phyloP scores from a whole-genome alignment of 1,284 basidiomycete species.

The Xerocomus amazonicus region DNA sequence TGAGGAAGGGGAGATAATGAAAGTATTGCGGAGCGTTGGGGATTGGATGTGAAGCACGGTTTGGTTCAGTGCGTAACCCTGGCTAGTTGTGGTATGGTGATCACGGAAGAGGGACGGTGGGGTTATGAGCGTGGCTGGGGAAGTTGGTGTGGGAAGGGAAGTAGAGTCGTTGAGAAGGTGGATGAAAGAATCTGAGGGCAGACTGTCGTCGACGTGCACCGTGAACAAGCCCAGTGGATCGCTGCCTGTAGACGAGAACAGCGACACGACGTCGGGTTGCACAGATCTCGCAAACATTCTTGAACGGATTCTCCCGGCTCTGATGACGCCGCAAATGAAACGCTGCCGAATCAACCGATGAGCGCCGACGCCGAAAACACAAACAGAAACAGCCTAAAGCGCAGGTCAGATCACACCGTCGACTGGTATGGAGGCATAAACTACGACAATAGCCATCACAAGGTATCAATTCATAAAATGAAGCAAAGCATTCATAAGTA shows the following conservation, averaged over 20 bases:
- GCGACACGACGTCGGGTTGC: conserved; percentile 65
- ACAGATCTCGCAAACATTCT: conserved; percentile 50
- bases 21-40: conserved; percentile 65
- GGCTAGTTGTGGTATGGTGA: conserved; percentile 23
- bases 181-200: conserved; percentile 64
- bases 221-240: conserved; percentile 61
- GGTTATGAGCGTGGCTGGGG: conserved; percentile 44
- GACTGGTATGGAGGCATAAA: conserved; percentile 11
- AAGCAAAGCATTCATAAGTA: conserved; percentile 18
- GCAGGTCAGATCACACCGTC: neutral
- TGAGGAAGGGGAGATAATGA: conserved; percentile 56
- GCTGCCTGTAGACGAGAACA: conserved; percentile 77
- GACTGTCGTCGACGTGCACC: conserved; percentile 44
- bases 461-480: conserved; percentile 18
- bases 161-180: conserved; percentile 61
- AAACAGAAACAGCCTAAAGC: conserved; percentile 5
- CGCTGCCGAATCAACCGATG: conserved; percentile 11
- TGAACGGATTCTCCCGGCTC: conserved; percentile 14
- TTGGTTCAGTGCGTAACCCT: conserved; percentile 51
- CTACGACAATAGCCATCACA: neutral
- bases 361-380: too few relatives aligned
- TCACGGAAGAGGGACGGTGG: conserved; percentile 33
- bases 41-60: conserved; percentile 84
- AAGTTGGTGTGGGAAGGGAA: conserved; percentile 47
- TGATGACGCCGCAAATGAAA: conserved; percentile 19